Base-by-base conservation (phyloP, 495 filamentous ascomycete species). In the Glonium stellatum region DNA sequence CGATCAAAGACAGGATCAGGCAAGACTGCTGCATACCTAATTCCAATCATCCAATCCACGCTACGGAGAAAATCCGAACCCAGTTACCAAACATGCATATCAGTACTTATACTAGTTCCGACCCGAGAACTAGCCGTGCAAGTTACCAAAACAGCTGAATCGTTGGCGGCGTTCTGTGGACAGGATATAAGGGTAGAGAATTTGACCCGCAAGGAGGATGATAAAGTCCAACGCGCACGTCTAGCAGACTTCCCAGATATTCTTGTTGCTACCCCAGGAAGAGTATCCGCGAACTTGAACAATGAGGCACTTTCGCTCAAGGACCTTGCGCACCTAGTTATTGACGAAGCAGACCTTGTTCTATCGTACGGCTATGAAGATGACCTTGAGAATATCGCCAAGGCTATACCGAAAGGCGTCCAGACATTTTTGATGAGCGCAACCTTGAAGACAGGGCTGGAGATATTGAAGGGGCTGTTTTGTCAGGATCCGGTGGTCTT, bases 1-100 rank as follows among this genome's bases (percentile, higher is more conserved):
- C 72, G 61, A 70, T 48, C 42, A 18, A 50, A 22, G 21, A 53
- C 56, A 3, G 58, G 56, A 19, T 67, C 52, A 4, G 60, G 93
- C 49, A 98, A 98, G 76, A 98, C 93, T 5, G 88, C 89, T n/a
- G 93, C 93, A 54, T 98, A 98, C 73, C 78, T 96, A n/a, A 80
- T 97, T 25, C 93, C 93, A 1, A 80, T 96, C 41, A 73, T 97
- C 41, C 86, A 95, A 63, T 77, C 79, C 22, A 88, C 96, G 54
- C 78, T 98, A 11, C 84, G 83, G 66, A 80, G 80, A 54, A 96
- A 96, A 76, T 69, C 77, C 65, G 87, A 87, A 1, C 42, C 44
- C 8, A 64, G 51, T 37, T 27, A 15, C 23, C 31, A 57, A 27
- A 73, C 64, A 51, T 34, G 60, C 22, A 83, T 77, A 1, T 76